These are phyloP conservation scores for Hypoxylon perforatum DNA, from an alignment of 495 filamentous ascomycete genomes.

Conservation along the genomic window DNA sequence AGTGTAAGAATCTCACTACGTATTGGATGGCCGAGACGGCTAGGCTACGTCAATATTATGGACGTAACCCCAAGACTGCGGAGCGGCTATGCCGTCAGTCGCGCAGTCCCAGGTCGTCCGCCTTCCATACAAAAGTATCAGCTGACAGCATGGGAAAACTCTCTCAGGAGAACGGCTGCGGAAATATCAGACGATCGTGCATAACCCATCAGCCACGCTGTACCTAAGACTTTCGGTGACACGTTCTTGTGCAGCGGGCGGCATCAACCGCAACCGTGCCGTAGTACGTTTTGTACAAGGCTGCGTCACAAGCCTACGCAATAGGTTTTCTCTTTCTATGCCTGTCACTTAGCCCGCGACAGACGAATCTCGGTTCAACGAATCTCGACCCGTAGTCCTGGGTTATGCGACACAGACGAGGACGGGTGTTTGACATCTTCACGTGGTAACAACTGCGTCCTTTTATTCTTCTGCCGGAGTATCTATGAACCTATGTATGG, in stretches of 20 bases:
- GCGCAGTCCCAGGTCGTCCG: constrained; percentile 16
- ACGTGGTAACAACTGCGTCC: too few species aligned
- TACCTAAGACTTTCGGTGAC: constrained; percentile 22
- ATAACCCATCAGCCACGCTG: constrained; percentile 27
- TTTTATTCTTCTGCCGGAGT: too few species aligned
- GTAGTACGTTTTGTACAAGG: constrained; percentile 31
- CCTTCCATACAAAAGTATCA: constrained; percentile 10
- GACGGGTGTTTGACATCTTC: neutral
- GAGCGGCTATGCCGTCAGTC: constrained; percentile 28
- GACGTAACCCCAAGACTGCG: constrained; percentile 22
- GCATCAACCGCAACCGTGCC: constrained; percentile 36
- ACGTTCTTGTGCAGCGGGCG: constrained; percentile 34
- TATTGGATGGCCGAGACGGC: constrained; percentile 15
- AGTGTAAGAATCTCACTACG: constrained; percentile 12
- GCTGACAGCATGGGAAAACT: constrained; percentile 26
- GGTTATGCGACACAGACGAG: constrained; percentile 26
- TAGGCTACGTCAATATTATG: constrained; percentile 14
- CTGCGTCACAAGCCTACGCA: constrained; percentile 28
- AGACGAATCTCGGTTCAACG: constrained; percentile 42
- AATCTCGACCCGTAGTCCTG: constrained; percentile 35
- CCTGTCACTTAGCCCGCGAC: constrained; percentile 23
- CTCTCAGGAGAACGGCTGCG: neutral
- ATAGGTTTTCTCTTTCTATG: constrained; percentile 15
- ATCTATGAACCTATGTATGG: too few species aligned
- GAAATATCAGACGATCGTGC: constrained; percentile 26